Conservation (phyloP, 352 stramenopile species). For the Phytopythium ostracodes region DNA sequence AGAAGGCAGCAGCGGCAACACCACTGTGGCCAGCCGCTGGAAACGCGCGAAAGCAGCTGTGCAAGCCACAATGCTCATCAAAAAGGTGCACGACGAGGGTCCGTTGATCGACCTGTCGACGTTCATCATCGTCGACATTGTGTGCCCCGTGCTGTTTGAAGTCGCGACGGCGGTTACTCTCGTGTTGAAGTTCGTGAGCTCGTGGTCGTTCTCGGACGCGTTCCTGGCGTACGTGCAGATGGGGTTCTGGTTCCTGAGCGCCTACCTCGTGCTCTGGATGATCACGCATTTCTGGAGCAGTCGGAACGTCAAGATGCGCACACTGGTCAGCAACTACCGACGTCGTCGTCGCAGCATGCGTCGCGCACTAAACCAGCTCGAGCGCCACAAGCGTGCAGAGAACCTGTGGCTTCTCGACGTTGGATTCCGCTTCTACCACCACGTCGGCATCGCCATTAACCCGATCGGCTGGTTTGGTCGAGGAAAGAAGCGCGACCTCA, state of each 20-base stretch:
- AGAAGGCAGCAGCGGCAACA: constrained; percentile 10
- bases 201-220: constrained; percentile 52
- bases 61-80: constrained; percentile 53
- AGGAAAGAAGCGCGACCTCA: constrained; percentile 11
- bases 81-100: constrained; percentile 51
- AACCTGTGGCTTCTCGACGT: constrained; percentile 73
- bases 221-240: constrained; percentile 72
- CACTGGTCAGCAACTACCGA: constrained; percentile 74
- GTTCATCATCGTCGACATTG: constrained; percentile 70
- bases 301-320: constrained; percentile 71
- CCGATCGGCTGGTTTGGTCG: constrained; percentile 28
- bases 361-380: constrained; percentile 42
- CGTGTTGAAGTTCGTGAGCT: constrained; percentile 41
- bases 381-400: constrained; percentile 60
- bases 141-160: constrained; percentile 74
- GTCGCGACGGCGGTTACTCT: constrained; percentile 45
- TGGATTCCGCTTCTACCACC: constrained; percentile 67
- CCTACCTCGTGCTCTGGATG: constrained; percentile 68
- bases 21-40: constrained; percentile 37
- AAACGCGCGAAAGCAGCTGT: constrained; percentile 48
- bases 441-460: constrained; percentile 45
- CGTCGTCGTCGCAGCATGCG: constrained; percentile 47
- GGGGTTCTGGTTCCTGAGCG: constrained; percentile 56
- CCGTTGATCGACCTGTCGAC: constrained; percentile 65
- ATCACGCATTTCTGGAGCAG: constrained; percentile 77